These are phyloP conservation scores for Melaleuca alternifolia DNA, from an alignment of 345 rosid genomes.

Conservation along the genomic window DNA sequence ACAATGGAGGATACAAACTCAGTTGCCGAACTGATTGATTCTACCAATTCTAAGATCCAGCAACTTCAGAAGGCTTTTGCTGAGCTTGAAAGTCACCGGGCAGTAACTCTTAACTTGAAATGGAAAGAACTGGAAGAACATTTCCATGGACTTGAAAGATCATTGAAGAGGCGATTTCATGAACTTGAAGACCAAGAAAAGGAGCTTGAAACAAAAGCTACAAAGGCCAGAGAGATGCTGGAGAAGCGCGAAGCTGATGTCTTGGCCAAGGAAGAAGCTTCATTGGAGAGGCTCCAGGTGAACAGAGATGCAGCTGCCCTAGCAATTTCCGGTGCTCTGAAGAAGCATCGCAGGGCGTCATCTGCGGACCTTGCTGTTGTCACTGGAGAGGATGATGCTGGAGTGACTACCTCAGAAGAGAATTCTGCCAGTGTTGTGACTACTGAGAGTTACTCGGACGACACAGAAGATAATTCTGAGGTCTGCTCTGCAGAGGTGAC, in stretches of 20 bases:
- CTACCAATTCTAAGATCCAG: constrained; percentile 79
- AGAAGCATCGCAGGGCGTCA: constrained; percentile 47
- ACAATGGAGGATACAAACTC: constrained; percentile 67
- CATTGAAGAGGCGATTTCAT: constrained; percentile 95
- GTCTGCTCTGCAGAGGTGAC: constrained; percentile 43
- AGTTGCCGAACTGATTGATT: constrained; percentile 70
- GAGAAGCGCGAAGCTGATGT: constrained; percentile 79
- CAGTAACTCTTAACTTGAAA: constrained; percentile 77
- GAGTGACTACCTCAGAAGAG: constrained; percentile 24
- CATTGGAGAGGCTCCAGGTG: constrained; percentile 73
- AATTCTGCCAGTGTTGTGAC: constrained; percentile 25
- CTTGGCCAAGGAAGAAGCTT: constrained; percentile 67
- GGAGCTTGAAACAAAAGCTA: constrained; percentile 63
- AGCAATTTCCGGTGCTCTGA: constrained; percentile 49
- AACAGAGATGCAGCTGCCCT: constrained; percentile 82
- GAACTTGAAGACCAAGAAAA: constrained; percentile 96
- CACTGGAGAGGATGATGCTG: constrained; percentile 28
- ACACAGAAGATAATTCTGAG: constrained; percentile 34
- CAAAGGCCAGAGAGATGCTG: constrained; percentile 64
- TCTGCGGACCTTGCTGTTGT: constrained; percentile 25
- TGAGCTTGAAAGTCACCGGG: constrained; percentile 93
- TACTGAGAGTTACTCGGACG: constrained; percentile 45
- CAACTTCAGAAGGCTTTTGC: constrained; percentile 99
- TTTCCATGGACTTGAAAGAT: constrained; percentile 95
- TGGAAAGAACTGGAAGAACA: constrained; percentile 99